Conservation (phyloP, 2,329 filamentous ascomycete genomes). For the Fusarium citri region DNA sequence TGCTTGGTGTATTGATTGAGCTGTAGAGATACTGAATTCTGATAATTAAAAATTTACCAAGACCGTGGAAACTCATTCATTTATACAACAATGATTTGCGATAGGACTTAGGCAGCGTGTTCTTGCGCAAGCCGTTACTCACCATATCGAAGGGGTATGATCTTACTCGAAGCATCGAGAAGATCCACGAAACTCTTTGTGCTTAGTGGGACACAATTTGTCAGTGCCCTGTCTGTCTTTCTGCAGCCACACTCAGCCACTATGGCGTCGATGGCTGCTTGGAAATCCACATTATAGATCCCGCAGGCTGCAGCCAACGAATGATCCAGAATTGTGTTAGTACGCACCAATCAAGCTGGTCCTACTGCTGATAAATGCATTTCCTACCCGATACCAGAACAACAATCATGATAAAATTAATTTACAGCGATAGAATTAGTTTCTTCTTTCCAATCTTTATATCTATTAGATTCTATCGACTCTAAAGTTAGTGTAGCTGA, state of each 20-base stretch:
- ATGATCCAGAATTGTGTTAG: not conserved
- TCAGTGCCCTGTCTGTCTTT: not conserved
- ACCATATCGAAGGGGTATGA: conserved; percentile 1
- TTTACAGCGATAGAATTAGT: not conserved
- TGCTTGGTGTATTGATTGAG: not conserved
- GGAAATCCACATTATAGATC: not conserved
- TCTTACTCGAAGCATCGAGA: conserved; percentile 15
- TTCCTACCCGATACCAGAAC: not conserved
- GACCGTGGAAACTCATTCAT: not conserved
- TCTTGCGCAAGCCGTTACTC: conserved; percentile 19
- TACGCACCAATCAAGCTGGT: not conserved
- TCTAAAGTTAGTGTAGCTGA: accelerated
- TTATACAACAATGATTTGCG: not conserved
- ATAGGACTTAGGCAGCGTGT: not conserved
- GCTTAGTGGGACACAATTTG: conserved; percentile 18
- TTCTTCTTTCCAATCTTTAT: not conserved
- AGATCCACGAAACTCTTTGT: not conserved
- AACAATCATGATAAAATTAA: not conserved
- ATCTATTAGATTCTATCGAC: accelerated
- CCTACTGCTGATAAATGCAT: not conserved
- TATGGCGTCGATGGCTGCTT: not conserved
- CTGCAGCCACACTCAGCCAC: not conserved
- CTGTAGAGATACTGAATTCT: not conserved
- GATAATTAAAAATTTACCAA: not conserved
- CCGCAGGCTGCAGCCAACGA: not conserved